These are phyloP conservation scores for Ophiostoma angusticollis DNA, from an alignment of 2,329 filamentous ascomycete genomes.

Conservation along the genomic window DNA sequence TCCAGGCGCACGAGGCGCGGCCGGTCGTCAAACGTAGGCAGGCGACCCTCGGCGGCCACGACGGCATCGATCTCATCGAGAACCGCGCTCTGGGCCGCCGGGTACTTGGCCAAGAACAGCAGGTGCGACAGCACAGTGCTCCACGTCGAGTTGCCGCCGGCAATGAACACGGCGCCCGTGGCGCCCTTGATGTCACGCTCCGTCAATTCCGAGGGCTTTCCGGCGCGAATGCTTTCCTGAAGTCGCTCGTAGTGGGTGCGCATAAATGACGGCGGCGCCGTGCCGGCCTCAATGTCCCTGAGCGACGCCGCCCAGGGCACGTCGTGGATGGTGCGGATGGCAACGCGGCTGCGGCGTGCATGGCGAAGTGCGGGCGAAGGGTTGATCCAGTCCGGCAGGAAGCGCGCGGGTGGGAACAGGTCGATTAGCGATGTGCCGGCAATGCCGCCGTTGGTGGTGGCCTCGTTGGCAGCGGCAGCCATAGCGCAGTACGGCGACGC, in stretches of 20 bases:
- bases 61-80: constrained; percentile 33
- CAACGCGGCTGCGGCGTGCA: constrained; percentile 19
- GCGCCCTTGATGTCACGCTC: constrained; percentile 36
- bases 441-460: constrained; percentile 19
- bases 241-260: constrained; percentile 19
- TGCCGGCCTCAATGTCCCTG: constrained; percentile 21
- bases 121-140: constrained; percentile 28
- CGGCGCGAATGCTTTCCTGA: constrained; percentile 18
- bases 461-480: constrained; percentile 16
- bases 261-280: constrained; percentile 20
- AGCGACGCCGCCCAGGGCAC: constrained; percentile 25
- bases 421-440: constrained; percentile 30
- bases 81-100: constrained; percentile 32
- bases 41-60: constrained; percentile 17
- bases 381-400: constrained; percentile 22
- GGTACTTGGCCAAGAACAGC: constrained; percentile 29
- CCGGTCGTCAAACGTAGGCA: constrained; percentile 34
- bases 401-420: constrained; percentile 31
- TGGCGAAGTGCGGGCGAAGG: constrained; percentile 9
- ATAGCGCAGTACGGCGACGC: constrained; percentile 28
- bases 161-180: constrained; percentile 33
- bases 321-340: constrained; percentile 30
- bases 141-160: constrained; percentile 34
- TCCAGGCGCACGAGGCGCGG: constrained; percentile 30
- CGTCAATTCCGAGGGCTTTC: constrained; percentile 21